Evolutionary conservation across 768 basidiomycete genomes (phyloP).

Genomic region (Leucocoprinus leucothites): DNA sequence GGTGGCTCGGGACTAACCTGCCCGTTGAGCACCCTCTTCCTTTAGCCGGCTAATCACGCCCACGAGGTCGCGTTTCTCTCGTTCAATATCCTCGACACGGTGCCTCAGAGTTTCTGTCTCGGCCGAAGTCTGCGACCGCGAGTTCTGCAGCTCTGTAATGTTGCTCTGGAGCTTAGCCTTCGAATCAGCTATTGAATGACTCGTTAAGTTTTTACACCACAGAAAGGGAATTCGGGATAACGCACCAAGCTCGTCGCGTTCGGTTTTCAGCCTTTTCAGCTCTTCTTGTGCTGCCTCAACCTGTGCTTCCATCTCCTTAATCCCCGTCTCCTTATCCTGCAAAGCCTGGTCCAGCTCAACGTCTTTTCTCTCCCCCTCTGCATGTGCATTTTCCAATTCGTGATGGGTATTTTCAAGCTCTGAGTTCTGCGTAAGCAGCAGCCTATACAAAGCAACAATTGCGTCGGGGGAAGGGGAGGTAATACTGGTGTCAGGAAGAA

Average conservation of each 20-base stretch:
- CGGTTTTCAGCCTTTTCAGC: slow-evolving; percentile 49
- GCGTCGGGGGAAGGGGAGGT: slow-evolving; percentile 55
- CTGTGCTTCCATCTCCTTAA: slow-evolving; percentile 53
- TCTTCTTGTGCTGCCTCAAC: slow-evolving; percentile 55
- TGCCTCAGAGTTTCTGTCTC: slow-evolving; percentile 58
- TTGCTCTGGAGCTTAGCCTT: slow-evolving; percentile 6
- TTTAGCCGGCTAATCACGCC: slow-evolving; percentile 80
- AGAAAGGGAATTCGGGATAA: slow-evolving; percentile 14
- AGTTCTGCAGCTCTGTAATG: slow-evolving; percentile 16
- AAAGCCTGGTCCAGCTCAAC: slow-evolving; percentile 83
- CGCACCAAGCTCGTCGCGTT: slow-evolving; percentile 67
- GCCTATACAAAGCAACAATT: slow-evolving; percentile 60
- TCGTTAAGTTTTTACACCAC: background rate
- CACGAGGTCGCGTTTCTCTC: slow-evolving; percentile 89
- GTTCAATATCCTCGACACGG: slow-evolving; percentile 71
- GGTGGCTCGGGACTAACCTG: slow-evolving; percentile 49
- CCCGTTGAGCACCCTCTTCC: slow-evolving; percentile 68
- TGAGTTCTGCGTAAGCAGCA: slow-evolving; percentile 52
- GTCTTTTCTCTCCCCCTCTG: slow-evolving; percentile 68
- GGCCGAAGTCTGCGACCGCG: slow-evolving; percentile 58
- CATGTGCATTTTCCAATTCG: slow-evolving; percentile 69
- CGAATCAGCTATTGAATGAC: background rate
- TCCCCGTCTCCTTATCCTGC: slow-evolving; percentile 67
- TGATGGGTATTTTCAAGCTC: slow-evolving; percentile 54
- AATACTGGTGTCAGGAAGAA: slow-evolving; percentile 62